These are phyloP conservation scores for Hypholoma sublateritium DNA, from an alignment of 768 basidiomycete species.

Conservation along the genomic window DNA sequence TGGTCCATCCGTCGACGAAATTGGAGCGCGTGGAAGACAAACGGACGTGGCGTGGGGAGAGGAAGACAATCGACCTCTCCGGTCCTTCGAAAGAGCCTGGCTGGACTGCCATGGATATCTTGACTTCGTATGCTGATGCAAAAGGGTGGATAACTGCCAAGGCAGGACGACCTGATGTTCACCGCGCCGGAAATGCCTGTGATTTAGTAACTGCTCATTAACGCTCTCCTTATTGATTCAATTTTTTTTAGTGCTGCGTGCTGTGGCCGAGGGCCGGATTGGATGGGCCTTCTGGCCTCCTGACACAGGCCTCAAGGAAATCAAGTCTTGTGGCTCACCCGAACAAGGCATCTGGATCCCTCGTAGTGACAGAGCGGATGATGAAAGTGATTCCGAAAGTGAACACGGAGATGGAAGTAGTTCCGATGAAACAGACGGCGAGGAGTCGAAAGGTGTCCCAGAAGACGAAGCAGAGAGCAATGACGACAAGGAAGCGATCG, in stretches of 20 bases:
- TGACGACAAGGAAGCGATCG: conserved; percentile 12
- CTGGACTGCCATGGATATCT: conserved; percentile 89
- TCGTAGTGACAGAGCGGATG: conserved; percentile 29
- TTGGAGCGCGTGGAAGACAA: conserved; percentile 53
- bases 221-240: neutral
- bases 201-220: conserved; percentile 31
- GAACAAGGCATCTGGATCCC: conserved; percentile 62
- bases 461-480: conserved; percentile 25
- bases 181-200: conserved; percentile 90
- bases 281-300: conserved; percentile 89
- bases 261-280: conserved; percentile 79
- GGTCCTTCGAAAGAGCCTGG: conserved; percentile 18
- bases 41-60: conserved; percentile 74
- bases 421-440: conserved; percentile 11
- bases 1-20: conserved; percentile 50
- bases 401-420: conserved; percentile 17
- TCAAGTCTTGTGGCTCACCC: conserved; percentile 24
- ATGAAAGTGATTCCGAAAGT: conserved; percentile 19
- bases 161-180: conserved; percentile 84
- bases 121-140: conserved; percentile 71
- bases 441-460: conserved; percentile 23
- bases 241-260: conserved; percentile 61
- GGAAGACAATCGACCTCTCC: conserved; percentile 22
- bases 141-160: conserved; percentile 91
- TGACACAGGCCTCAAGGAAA: conserved; percentile 28